These are phyloP conservation scores for Schoenoplectus triqueter DNA, from an alignment of 202 grass and related monocot species.

Conservation along the genomic window DNA sequence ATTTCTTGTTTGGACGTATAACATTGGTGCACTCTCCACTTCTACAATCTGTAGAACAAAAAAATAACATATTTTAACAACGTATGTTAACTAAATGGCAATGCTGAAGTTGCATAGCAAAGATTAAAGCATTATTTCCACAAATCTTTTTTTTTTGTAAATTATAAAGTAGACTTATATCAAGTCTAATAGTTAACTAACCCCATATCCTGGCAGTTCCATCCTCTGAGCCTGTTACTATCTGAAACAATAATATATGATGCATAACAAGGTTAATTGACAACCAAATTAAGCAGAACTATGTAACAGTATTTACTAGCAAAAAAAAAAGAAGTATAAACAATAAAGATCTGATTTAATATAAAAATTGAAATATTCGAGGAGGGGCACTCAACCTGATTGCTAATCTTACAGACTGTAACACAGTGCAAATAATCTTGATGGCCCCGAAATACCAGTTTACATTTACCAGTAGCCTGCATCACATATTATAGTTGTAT, in stretches of 20 bases:
- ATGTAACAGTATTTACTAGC: neutral
- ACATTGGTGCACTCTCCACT: constrained; percentile 65
- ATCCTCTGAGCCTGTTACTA: constrained; percentile 95
- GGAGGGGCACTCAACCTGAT: constrained; percentile 60
- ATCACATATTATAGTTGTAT: constrained; percentile 18
- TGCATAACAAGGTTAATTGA: neutral
- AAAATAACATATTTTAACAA: constrained; percentile 11
- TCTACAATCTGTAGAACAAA: constrained; percentile 70
- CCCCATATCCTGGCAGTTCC: constrained; percentile 94
- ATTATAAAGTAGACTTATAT: neutral
- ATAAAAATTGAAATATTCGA: constrained; percentile 22
- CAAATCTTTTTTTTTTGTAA: neutral
- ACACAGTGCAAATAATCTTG: constrained; percentile 82
- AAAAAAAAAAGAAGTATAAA: neutral
- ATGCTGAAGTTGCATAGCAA: constrained; percentile 14
- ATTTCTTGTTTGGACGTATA: constrained; percentile 62
- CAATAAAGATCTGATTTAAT: constrained; percentile 11
- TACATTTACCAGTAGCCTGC: constrained; percentile 83
- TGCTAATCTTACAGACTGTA: constrained; percentile 59
- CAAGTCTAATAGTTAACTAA: constrained; percentile 44
- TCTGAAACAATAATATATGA: constrained; percentile 53
- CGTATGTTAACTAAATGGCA: neutral
- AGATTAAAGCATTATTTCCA: neutral
- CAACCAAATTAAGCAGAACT: neutral
- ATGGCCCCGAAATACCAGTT: constrained; percentile 83